Conservation (phyloP, 495 filamentous ascomycete species). For the Talaromyces nanjingensis region DNA sequence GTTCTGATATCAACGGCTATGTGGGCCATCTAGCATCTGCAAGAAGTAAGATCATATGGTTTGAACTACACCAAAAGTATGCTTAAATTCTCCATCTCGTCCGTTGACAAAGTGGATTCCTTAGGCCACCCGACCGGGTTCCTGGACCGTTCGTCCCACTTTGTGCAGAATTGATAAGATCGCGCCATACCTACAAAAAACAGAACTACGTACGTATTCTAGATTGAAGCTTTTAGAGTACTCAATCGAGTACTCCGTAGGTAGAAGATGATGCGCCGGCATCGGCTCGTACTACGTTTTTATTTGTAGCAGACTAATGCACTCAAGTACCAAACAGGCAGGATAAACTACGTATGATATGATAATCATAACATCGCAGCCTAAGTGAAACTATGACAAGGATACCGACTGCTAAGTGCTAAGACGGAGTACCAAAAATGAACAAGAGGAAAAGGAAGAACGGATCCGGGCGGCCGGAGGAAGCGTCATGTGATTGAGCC, state of each 20-base stretch:
- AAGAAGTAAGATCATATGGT: not conserved
- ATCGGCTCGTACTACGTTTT: not conserved
- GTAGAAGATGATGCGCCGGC: not conserved
- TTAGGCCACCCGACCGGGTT: not conserved
- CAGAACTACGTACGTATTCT: not conserved
- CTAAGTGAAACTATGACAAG: not conserved
- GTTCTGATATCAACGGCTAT: not conserved
- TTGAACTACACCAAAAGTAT: not conserved
- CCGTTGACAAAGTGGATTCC: not conserved
- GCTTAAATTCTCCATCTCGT: not conserved
- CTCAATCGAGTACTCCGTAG: not conserved
- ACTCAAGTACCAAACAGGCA: not conserved
- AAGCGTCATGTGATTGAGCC: constrained; percentile 15
- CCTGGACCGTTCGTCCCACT: constrained; percentile 13
- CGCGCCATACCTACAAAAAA: not conserved
- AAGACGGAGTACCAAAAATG: not conserved
- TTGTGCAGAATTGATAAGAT: constrained; percentile 1
- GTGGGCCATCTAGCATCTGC: not conserved
- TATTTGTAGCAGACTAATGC: not conserved
- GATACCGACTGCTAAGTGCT: no score
- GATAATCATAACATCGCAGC: not conserved
- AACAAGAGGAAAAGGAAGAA: not conserved
- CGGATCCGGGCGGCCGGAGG: not conserved
- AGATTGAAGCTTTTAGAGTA: not conserved
- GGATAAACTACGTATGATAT: not conserved